These are phyloP conservation scores for Lentinula detonsa DNA, from an alignment of 768 basidiomycete species.

Conservation along the genomic window DNA sequence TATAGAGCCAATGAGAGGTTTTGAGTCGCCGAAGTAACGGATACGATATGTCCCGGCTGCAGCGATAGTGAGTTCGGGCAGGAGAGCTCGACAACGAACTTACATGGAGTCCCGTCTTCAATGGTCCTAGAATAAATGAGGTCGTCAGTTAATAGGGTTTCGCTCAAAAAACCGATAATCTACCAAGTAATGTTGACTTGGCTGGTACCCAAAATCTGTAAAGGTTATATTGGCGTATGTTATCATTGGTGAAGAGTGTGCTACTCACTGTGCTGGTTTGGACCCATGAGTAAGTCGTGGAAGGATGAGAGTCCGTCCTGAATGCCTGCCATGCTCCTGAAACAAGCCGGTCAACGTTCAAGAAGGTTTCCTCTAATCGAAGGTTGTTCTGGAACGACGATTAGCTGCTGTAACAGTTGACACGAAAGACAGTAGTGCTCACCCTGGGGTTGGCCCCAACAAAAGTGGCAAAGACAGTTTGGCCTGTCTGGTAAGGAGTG, in stretches of 20 bases:
- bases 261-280: slow-evolving; percentile 46
- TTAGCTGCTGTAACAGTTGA: neutral
- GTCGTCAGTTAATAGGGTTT: neutral
- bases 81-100: slow-evolving; percentile 13
- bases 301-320: slow-evolving; percentile 75
- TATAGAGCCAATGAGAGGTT: slow-evolving; percentile 58
- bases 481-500: slow-evolving; percentile 46
- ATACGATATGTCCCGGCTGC: slow-evolving; percentile 68
- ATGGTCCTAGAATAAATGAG: slow-evolving; percentile 41
- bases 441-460: slow-evolving; percentile 78
- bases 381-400: slow-evolving; percentile 57
- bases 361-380: slow-evolving; percentile 65
- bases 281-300: slow-evolving; percentile 62
- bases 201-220: slow-evolving; percentile 52
- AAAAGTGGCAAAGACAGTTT: slow-evolving; percentile 57
- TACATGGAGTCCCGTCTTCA: slow-evolving; percentile 53
- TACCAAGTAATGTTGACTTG: slow-evolving; percentile 65
- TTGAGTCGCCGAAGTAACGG: slow-evolving; percentile 71
- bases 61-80: slow-evolving; percentile 6
- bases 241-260: neutral
- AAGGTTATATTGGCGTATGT: neutral
- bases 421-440: slow-evolving; percentile 15
- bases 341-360: slow-evolving; percentile 53
- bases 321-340: slow-evolving; percentile 48
- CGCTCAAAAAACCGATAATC: slow-evolving; percentile 10